Conservation (phyloP, 2,329 filamentous ascomycete genomes). For the Aspergillus niger region DNA sequence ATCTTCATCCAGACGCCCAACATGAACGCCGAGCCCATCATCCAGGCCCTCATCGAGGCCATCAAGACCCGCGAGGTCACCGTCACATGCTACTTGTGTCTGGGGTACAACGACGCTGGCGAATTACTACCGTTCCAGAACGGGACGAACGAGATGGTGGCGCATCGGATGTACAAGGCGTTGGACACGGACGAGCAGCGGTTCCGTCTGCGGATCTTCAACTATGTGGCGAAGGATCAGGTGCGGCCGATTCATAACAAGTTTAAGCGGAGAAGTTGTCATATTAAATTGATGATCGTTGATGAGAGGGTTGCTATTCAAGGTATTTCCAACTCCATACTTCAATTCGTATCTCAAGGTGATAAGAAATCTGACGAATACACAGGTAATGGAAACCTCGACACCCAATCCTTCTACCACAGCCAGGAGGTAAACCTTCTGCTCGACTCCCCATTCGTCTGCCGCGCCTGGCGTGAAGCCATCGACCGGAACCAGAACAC, state of each 20-base stretch:
- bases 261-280: conserved; percentile 68
- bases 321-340: conserved; percentile 36
- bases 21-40: conserved; percentile 69
- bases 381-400: conserved; percentile 70
- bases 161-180: conserved; percentile 59
- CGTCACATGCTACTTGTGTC: conserved; percentile 70
- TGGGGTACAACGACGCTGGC: conserved; percentile 78
- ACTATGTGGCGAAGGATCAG: conserved; percentile 76
- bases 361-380: neutral
- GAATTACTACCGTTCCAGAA: conserved; percentile 75
- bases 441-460: conserved; percentile 66
- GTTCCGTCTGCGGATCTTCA: conserved; percentile 61
- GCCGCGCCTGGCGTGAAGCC: conserved; percentile 62
- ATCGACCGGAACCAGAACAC: conserved; percentile 70
- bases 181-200: conserved; percentile 57
- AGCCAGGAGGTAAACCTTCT: conserved; percentile 77
- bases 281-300: conserved; percentile 75
- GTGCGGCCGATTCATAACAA: conserved; percentile 65
- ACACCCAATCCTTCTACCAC: conserved; percentile 79
- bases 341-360: neutral
- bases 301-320: conserved; percentile 70
- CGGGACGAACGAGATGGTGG: conserved; percentile 73
- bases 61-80: conserved; percentile 64
- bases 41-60: conserved; percentile 65
- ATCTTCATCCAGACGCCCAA: conserved; percentile 82